Percentiles rank a stretch among this genome's conserved stretches.
These are phyloP conservation scores for Starmera caribaea DNA, from an alignment of 805 yeast genomes.

Conservation along the genomic window DNA sequence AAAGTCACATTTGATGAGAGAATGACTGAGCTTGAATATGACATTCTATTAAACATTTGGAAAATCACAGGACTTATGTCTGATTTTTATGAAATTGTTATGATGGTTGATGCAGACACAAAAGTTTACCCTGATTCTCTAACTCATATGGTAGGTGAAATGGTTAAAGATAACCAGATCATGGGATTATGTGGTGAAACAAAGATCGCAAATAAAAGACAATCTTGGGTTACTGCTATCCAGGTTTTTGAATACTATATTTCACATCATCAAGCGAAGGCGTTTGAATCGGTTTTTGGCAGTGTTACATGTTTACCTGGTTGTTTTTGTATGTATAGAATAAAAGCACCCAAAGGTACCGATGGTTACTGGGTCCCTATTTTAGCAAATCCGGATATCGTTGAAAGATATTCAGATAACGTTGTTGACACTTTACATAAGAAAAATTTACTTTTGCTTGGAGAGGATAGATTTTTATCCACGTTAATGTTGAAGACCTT, in stretches of 20 bases:
- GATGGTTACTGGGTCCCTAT: constrained; percentile 90
- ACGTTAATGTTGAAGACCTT: constrained; percentile 82
- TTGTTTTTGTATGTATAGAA: constrained; percentile 86
- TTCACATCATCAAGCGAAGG: constrained; percentile 90
- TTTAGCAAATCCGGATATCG: constrained; percentile 86
- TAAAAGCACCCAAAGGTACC: constrained; percentile 77
- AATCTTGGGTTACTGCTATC: constrained; percentile 85
- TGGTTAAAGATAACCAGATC: constrained; percentile 75
- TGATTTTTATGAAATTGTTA: constrained; percentile 66
- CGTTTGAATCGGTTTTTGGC: constrained; percentile 91
- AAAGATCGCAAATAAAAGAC: constrained; percentile 72
- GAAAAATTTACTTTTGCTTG: constrained; percentile 75
- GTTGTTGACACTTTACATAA: constrained; percentile 76
- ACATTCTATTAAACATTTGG: constrained; percentile 67
- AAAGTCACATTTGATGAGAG: constrained; percentile 85
- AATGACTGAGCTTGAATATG: constrained; percentile 86
- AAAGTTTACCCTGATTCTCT: constrained; percentile 78
- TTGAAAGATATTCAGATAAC: constrained; percentile 83
- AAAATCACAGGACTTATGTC: constrained; percentile 79
- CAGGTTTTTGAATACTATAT: constrained; percentile 92
- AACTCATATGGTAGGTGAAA: constrained; percentile 83
- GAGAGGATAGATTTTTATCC: constrained; percentile 83
- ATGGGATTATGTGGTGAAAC: constrained; percentile 97
- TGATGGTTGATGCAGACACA: constrained; percentile 96
- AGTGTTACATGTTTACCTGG: constrained; percentile 95